Base-by-base conservation (phyloP, 2,329 filamentous ascomycete species). In the Pyrenochaeta sp. region DNA sequence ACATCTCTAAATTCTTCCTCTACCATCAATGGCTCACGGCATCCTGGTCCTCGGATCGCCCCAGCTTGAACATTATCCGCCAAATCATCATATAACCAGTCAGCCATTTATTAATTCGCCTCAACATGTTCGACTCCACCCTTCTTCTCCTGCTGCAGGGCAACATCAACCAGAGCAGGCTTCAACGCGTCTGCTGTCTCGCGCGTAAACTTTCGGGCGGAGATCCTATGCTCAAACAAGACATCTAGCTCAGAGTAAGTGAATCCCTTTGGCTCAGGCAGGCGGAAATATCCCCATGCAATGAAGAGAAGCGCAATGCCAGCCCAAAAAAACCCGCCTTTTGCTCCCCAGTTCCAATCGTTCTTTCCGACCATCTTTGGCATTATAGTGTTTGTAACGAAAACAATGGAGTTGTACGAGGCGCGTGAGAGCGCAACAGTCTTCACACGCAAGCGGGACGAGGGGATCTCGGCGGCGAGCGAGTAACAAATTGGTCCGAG, bases 341-440 rank as follows among this genome's bases (percentile, higher is more conserved):
- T 92, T 69, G 91, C 92, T 41, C 83, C 79, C 90, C 90, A 95
- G 67, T 92, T 76, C 90, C 90, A 96, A 0, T 84, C 86, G 0
- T 77, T 55, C 0, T 52, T 51, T 2, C 53, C 55, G 1, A 63
- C 18, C 55, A 60, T 56, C 2, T 44, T 30, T 0, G 90, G 90
- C 0, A 89, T 94, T 31, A 96, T 88, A 55, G 94, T 72, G 53
- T 96, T 93, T 39, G 82, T 85, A 20, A 90, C 86, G 31, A 94
- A 75, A 56, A 91, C 90, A 74, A 89, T 86, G 29, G 94, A 75
- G 58, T 92, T 90, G 75, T 73, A 77, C n/a, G 89, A 74, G 51
- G 88, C 87, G 34, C 90, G 85, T 1, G 87, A 89, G 2, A 95
- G 79, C 0, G 92, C 90, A 20, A 95, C 86, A 0, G 90, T 95